Conservation (phyloP, 768 basidiomycete species). For the Agaricus blazei region DNA sequence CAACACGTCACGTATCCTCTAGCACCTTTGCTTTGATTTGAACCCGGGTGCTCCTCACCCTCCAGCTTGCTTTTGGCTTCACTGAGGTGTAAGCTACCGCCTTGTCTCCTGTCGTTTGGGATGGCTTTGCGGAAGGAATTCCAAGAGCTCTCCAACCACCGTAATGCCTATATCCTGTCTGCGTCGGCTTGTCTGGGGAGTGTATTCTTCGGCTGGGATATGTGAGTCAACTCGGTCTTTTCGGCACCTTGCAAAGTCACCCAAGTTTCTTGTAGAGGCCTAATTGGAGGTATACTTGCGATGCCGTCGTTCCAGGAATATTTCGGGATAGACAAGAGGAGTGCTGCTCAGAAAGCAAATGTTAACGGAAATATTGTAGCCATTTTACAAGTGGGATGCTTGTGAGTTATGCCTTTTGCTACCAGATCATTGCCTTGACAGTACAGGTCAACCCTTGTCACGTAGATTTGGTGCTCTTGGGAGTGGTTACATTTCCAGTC, state of each 20-base stretch:
- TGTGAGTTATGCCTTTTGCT: constrained; percentile 27
- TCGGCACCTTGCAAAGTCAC: constrained; percentile 1
- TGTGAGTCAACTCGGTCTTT: constrained; percentile 16
- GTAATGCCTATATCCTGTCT: constrained; percentile 42
- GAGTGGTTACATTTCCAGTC: constrained; percentile 32
- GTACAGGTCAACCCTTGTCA: neutral
- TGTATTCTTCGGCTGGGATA: constrained; percentile 49
- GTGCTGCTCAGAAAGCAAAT: constrained; percentile 30
- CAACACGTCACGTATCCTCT: no score
- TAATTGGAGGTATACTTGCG: constrained; percentile 46
- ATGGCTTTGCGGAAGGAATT: constrained; percentile 16
- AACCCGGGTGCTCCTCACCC: neutral
- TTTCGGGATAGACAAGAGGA: constrained; percentile 39
- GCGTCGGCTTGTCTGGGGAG: constrained; percentile 42
- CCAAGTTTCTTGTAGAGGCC: constrained; percentile 17
- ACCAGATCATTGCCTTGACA: neutral
- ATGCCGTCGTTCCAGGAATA: constrained; percentile 41
- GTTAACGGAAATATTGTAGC: constrained; percentile 50
- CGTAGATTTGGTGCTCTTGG: constrained; percentile 40
- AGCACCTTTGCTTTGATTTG: neutral
- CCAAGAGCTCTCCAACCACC: constrained; percentile 23
- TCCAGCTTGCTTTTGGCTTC: neutral
- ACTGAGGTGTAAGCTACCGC: neutral
- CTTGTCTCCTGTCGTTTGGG: constrained; percentile 13
- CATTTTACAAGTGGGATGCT: constrained; percentile 42